phyloP scores from a whole-genome alignment of 306 rosid species.

The Herpetospermum pedunculosum region DNA sequence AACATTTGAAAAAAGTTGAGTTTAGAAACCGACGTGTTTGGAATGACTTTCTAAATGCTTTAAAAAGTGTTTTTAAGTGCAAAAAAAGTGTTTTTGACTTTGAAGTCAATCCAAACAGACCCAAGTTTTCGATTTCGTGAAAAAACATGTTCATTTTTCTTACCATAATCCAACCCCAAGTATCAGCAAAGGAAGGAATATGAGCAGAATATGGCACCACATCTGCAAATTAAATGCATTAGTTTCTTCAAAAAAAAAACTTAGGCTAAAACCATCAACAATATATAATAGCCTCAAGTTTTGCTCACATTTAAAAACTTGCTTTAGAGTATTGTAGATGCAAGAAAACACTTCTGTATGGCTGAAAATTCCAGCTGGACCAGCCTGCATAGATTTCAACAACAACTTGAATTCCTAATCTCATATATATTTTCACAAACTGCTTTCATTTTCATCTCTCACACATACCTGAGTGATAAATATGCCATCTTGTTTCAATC shows the following conservation, averaged over 20 bases:
- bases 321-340: conserved; percentile 78
- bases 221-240: conserved; percentile 61
- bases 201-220: conserved; percentile 96
- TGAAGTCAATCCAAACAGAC: too few species aligned
- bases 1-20: neutral
- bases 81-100: too few species aligned
- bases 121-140: too few species aligned
- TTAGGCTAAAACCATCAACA: neutral
- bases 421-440: neutral
- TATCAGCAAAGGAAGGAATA: conserved; percentile 91
- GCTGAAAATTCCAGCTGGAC: conserved; percentile 97
- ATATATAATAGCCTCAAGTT: neutral
- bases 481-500: conserved; percentile 68
- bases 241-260: too few species aligned
- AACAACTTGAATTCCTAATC: neutral
- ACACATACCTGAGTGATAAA: conserved; percentile 76
- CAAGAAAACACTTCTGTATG: conserved; percentile 92
- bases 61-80: too few species aligned
- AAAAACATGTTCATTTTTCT: neutral
- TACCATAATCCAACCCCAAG: conserved; percentile 99
- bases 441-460: neutral
- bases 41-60: too few species aligned
- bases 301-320: conserved; percentile 82
- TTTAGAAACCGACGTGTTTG: too few species aligned
- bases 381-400: conserved; percentile 43